phyloP scores from a whole-genome alignment of 257 asterid species.

The Primulina huaijiensis region DNA sequence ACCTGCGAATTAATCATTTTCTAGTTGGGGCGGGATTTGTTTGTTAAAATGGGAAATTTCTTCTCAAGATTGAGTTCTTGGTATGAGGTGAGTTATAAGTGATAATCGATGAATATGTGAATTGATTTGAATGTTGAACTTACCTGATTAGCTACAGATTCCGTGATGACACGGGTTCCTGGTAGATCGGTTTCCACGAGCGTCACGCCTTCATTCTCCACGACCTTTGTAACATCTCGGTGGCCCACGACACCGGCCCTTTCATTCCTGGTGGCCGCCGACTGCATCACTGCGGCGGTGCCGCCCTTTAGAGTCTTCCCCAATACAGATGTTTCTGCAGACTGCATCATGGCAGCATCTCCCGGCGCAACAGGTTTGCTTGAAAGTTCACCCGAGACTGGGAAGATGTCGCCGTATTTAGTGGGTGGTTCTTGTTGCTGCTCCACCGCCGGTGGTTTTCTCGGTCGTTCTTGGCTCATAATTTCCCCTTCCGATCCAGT shows the following conservation, averaged over 20 bases:
- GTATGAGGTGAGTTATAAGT: too few species aligned
- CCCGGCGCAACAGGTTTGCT: conserved; percentile 48
- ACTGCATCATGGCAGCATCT: conserved; percentile 75
- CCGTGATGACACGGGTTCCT: conserved; percentile 50
- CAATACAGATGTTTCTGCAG: conserved; percentile 46
- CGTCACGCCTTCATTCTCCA: conserved; percentile 37
- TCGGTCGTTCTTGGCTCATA: conserved; percentile 59
- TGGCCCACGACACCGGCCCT: conserved; percentile 53
- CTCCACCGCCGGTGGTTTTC: too few species aligned
- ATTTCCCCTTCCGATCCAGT: neutral
- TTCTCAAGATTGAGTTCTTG: too few species aligned
- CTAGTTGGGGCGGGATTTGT: too few species aligned
- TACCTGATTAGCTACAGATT: conserved; percentile 67
- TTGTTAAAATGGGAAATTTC: neutral
- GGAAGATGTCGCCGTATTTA: conserved; percentile 58
- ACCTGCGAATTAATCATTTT: neutral
- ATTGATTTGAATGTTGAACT: too few species aligned
- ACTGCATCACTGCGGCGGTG: conserved; percentile 58
- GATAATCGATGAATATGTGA: too few species aligned
- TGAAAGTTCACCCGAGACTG: conserved; percentile 54
- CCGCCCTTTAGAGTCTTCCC: conserved; percentile 59
- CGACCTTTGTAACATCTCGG: conserved; percentile 36
- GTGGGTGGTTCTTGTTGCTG: conserved; percentile 40
- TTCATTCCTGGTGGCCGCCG: conserved; percentile 55
- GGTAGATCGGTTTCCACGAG: conserved; percentile 46